phyloP scores from a whole-genome alignment of 2,329 filamentous ascomycete species.

The Exophiala viscosa region DNA sequence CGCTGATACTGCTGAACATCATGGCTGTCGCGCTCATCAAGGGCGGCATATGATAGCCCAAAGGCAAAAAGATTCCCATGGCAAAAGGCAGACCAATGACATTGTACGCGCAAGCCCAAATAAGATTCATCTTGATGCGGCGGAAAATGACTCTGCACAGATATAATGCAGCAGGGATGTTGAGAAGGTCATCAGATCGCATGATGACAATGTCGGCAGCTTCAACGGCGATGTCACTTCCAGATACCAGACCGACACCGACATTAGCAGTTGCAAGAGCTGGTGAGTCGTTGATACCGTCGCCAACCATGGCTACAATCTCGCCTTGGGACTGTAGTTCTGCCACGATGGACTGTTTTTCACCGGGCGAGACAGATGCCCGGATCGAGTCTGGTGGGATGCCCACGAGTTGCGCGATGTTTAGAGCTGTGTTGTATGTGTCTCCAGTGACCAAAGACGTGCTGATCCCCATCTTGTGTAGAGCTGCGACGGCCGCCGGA shows the following conservation, averaged over 20 bases:
- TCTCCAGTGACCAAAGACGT: slow-evolving; percentile 94
- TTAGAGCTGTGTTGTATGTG: slow-evolving; percentile 75
- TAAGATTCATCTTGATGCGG: slow-evolving; percentile 88
- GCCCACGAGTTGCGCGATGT: slow-evolving; percentile 77
- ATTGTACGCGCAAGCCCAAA: slow-evolving; percentile 94
- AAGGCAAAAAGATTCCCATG: slow-evolving; percentile 91
- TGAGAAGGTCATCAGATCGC: slow-evolving; percentile 84
- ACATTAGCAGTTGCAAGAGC: slow-evolving; percentile 89
- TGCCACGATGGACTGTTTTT: slow-evolving; percentile 83
- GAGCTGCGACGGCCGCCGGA: slow-evolving; percentile 71
- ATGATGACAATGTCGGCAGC: slow-evolving; percentile 95
- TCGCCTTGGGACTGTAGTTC: slow-evolving; percentile 70
- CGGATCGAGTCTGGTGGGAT: slow-evolving; percentile 73
- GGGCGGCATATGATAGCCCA: slow-evolving; percentile 76
- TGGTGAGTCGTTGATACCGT: slow-evolving; percentile 97
- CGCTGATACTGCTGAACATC: slow-evolving; percentile 87
- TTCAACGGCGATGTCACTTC: slow-evolving; percentile 96
- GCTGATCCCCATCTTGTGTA: slow-evolving; percentile 79
- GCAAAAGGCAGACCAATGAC: slow-evolving; percentile 86
- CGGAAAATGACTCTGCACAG: slow-evolving; percentile 81
- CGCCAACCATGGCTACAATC: slow-evolving; percentile 91
- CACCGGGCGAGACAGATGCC: slow-evolving; percentile 82
- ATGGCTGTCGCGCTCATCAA: slow-evolving; percentile 92
- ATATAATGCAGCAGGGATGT: slow-evolving; percentile 81
- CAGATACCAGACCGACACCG: slow-evolving; percentile 86